These are phyloP conservation scores for Papilionanthe hybrid DNA, from an alignment of 116 monocot genomes.

Conservation along the genomic window DNA sequence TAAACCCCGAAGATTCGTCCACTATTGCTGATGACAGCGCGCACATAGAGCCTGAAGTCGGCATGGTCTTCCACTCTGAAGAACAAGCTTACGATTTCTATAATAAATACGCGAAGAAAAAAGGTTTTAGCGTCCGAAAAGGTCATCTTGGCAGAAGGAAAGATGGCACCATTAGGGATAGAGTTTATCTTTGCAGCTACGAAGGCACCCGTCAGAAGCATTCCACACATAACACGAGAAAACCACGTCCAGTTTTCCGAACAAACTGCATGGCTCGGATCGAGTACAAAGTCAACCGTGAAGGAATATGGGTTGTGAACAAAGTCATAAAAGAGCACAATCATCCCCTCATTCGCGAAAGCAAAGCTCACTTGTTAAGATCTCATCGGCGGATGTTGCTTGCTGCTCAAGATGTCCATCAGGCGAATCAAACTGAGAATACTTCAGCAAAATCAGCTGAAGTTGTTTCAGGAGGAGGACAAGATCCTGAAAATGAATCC, in stretches of 20 bases:
- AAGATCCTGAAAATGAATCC: slow-evolving; percentile 16
- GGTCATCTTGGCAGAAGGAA: slow-evolving; percentile 52
- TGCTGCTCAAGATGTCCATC: slow-evolving; percentile 10
- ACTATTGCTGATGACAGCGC: not conserved
- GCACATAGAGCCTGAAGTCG: slow-evolving; percentile 43
- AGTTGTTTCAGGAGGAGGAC: slow-evolving; percentile 7
- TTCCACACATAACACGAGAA: slow-evolving; percentile 31
- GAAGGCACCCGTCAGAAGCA: slow-evolving; percentile 44
- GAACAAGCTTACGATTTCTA: slow-evolving; percentile 56
- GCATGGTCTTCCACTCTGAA: slow-evolving; percentile 61
- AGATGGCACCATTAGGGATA: slow-evolving; percentile 44
- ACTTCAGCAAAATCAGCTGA: slow-evolving; percentile 17
- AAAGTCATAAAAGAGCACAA: slow-evolving; percentile 56
- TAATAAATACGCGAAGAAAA: slow-evolving; percentile 52
- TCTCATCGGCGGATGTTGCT: slow-evolving; percentile 44
- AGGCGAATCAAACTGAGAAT: not conserved
- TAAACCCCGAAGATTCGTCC: not conserved
- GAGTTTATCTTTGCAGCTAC: slow-evolving; percentile 53
- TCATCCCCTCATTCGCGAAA: slow-evolving; percentile 41
- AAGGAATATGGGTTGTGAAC: slow-evolving; percentile 47
- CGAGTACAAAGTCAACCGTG: slow-evolving; percentile 45
- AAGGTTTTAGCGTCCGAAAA: slow-evolving; percentile 60
- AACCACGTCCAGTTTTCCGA: slow-evolving; percentile 38
- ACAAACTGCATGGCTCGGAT: slow-evolving; percentile 63
- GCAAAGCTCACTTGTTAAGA: slow-evolving; percentile 38